Evolutionary conservation across 352 stramenopile genomes (phyloP), one percentile per base, ranked within the genome.

Genomic region (Phytophthora sansomeana): DNA sequence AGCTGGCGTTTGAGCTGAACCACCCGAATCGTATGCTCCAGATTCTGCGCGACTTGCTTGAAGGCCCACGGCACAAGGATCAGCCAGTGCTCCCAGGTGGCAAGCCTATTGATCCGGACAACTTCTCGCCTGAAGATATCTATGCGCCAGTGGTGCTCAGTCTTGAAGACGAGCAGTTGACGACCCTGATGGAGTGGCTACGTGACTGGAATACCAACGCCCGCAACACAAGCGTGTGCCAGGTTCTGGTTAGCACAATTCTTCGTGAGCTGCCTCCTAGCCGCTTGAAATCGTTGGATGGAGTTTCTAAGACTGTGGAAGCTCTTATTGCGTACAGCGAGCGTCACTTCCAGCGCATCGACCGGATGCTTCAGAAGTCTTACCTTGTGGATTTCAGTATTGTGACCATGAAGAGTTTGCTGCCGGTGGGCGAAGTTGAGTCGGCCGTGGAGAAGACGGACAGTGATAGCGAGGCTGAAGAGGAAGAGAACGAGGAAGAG

Each of bases 181-280:
- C 77, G 52, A 92, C 95, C 72, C 87, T 99, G 16, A 80, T 99
- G 10, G 78, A 90, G 30, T 99, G 98, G 83, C 83, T 98, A 57
- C 84, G 93, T 43, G 97, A 99, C 58, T 99, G 97, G 97, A 99
- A 99, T 77, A 99, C 97, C 50, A 97, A 98, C 64, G 94, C 95
- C 19, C 89, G 92, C 46, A 97, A 99, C 70, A 96, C 85, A n/a
- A 77, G 89, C 43, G 81, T 99, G 43, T 97, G 91, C 44, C 97
- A 99, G 78, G 72, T 96, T 28, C 72, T 99, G 7, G 63, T 99
- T n/a, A 91, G 94, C 43, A 92, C 93, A 10, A 82, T 98, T 50
- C 75, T 98, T 47, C 84, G 81, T 41, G 81, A 90, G 46, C 63
- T 96, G 28, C 75, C 81, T 47, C 86, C 88, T 1, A 69, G 60